Evolutionary conservation across 2,329 filamentous ascomycete species (phyloP).

Genomic region (Penicillium glabrum): DNA sequence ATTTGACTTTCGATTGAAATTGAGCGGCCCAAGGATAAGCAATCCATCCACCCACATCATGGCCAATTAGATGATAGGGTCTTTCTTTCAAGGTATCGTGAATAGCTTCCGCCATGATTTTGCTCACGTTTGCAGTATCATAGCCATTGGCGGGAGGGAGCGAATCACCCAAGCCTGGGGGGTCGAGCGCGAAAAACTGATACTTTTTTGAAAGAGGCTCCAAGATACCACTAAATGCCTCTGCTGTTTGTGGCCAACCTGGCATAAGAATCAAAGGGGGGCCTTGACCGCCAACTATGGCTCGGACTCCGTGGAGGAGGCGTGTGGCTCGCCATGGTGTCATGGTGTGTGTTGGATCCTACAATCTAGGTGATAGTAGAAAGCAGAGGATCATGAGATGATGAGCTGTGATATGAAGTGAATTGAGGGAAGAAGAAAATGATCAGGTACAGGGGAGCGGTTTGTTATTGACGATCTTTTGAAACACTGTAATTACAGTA

Average conservation of each 20-base stretch:
- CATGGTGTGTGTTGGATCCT: slow-evolving; percentile 5
- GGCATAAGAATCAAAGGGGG: slow-evolving; percentile 22
- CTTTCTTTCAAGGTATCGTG: slow-evolving; percentile 5
- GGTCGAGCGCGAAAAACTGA: slow-evolving; percentile 18
- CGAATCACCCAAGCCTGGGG: slow-evolving; percentile 26
- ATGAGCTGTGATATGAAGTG: too few species aligned
- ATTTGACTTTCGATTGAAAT: slow-evolving; percentile 19
- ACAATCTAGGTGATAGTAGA: too few species aligned
- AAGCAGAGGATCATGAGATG: too few species aligned
- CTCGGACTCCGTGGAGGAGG: slow-evolving; percentile 24
- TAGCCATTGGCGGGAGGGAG: slow-evolving; percentile 17
- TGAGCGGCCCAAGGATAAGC: slow-evolving; percentile 25
- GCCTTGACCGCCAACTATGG: slow-evolving; percentile 23
- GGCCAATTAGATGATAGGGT: slow-evolving; percentile 27
- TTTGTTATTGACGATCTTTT: too few species aligned
- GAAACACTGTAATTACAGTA: too few species aligned
- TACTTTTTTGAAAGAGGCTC: slow-evolving; percentile 21
- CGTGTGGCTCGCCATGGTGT: slow-evolving; percentile 18
- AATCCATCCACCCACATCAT: slow-evolving; percentile 29
- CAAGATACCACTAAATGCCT: slow-evolving; percentile 24
- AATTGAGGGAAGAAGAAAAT: too few species aligned
- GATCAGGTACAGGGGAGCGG: too few species aligned
- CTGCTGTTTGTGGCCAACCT: slow-evolving; percentile 24
- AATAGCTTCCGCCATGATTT: slow-evolving; percentile 19
- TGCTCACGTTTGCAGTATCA: slow-evolving; percentile 23